Percentiles rank a stretch among this genome's conserved stretches.
phyloP scores from a whole-genome alignment of 2,329 filamentous ascomycete genomes.

The Scytalidium lignicola region DNA sequence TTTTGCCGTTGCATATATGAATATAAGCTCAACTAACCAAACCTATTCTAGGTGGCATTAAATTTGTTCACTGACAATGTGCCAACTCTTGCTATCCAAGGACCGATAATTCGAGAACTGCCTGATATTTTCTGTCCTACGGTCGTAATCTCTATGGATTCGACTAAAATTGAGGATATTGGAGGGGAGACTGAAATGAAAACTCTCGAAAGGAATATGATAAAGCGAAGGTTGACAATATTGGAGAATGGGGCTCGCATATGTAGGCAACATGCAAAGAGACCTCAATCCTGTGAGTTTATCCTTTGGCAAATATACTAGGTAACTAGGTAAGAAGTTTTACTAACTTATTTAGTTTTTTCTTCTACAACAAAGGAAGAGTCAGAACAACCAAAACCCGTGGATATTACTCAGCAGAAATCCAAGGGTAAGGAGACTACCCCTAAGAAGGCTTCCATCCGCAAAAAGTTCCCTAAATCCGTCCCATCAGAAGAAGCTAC shows the following conservation, averaged over 20 bases:
- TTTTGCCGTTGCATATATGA: neutral
- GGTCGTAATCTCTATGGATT: conserved; percentile 12
- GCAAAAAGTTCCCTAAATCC: no score
- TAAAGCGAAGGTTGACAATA: conserved; percentile 8
- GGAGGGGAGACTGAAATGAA: conserved; percentile 16
- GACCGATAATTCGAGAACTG: conserved; percentile 12
- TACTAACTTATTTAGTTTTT: no score
- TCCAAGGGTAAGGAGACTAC: no score
- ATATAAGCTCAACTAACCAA: neutral
- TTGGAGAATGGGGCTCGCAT: conserved; percentile 14
- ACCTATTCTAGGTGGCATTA: conserved; percentile 12
- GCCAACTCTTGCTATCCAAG: conserved; percentile 13
- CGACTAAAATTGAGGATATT: conserved; percentile 9
- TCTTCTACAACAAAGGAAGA: no score
- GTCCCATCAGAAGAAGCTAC: no score
- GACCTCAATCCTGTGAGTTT: conserved; percentile 6
- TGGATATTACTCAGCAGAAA: no score
- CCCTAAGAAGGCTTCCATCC: no score
- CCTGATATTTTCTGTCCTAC: conserved; percentile 15
- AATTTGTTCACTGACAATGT: conserved; percentile 19
- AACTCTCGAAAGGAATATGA: conserved; percentile 7
- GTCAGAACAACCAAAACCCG: no score
- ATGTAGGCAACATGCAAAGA: conserved; percentile 15
- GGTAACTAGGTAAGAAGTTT: no score
- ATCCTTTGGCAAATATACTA: no score